Evolutionary conservation across 306 rosid species (phyloP).

Genomic region (Psophocarpus tetragonolobus): DNA sequence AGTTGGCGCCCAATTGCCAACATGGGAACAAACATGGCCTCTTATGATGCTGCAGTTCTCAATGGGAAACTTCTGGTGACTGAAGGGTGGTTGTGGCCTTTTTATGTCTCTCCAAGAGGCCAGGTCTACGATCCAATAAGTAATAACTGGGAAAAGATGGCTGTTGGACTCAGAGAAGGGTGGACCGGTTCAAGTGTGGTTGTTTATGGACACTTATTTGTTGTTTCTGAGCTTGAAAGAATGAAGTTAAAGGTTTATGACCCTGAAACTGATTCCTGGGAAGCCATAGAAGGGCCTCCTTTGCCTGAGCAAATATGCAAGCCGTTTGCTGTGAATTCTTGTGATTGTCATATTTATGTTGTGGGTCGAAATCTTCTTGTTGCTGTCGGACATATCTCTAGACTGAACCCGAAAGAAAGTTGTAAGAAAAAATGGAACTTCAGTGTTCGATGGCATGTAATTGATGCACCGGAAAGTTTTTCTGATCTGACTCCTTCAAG

Average conservation of each 20-base stretch:
- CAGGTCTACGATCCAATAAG: constrained; percentile 87
- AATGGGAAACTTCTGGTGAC: constrained; percentile 91
- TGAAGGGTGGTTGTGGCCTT: constrained; percentile 99
- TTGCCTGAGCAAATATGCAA: constrained; percentile 95
- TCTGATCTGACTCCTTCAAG: constrained; percentile 94
- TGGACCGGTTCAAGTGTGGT: constrained; percentile 98
- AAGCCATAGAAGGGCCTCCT: constrained; percentile 79
- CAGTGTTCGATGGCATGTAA: constrained; percentile 75
- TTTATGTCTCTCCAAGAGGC: constrained; percentile 91
- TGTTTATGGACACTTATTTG: constrained; percentile 78
- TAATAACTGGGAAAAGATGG: constrained; percentile 83
- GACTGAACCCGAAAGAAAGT: constrained; percentile 49
- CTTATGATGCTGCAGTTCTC: constrained; percentile 90
- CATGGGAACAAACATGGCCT: constrained; percentile 96
- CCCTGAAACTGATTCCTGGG: constrained; percentile 73
- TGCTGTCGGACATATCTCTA: constrained; percentile 80
- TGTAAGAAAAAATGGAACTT: constrained; percentile 60
- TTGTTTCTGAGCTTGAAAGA: constrained; percentile 90
- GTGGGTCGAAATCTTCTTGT: constrained; percentile 84
- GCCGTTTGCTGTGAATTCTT: constrained; percentile 87
- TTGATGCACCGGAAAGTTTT: constrained; percentile 67
- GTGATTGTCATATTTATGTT: constrained; percentile 71
- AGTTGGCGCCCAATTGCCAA: constrained; percentile 71
- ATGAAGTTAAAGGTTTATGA: constrained; percentile 95
- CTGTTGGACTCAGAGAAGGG: constrained; percentile 92